These are phyloP conservation scores for Hyphopichia buzzinii DNA, from an alignment of 1,139 yeast genomes.

Conservation along the genomic window DNA sequence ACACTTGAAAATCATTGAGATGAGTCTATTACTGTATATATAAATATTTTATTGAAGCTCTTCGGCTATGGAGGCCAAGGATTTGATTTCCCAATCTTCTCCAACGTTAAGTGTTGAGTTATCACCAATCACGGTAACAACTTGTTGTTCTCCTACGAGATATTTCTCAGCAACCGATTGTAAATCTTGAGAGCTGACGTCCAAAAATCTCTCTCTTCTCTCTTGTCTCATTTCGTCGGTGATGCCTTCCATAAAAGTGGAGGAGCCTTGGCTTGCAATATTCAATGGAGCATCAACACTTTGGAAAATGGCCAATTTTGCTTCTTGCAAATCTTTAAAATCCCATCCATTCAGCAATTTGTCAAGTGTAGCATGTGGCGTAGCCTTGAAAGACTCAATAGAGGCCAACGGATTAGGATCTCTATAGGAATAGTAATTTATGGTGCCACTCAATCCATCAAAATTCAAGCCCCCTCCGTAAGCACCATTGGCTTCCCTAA, in stretches of 20 bases:
- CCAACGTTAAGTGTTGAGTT: constrained; percentile 30
- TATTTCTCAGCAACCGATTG: constrained; percentile 62
- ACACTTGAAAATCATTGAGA: too few species aligned
- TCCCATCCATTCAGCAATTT: constrained; percentile 46
- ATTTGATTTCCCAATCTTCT: constrained; percentile 31
- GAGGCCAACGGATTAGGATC: constrained; percentile 86
- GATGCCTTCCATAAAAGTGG: constrained; percentile 64
- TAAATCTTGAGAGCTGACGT: constrained; percentile 62
- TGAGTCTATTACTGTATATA: not conserved
- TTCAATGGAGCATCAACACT: constrained; percentile 87
- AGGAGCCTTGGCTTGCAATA: constrained; percentile 73
- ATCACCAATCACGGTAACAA: constrained; percentile 54
- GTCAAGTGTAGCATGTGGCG: constrained; percentile 56
- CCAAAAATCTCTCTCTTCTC: constrained; percentile 72
- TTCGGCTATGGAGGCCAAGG: constrained; percentile 7
- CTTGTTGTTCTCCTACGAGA: constrained; percentile 34
- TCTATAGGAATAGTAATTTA: constrained; percentile 85
- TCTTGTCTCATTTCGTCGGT: constrained; percentile 78
- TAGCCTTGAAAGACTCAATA: constrained; percentile 55
- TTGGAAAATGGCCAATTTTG: constrained; percentile 88
- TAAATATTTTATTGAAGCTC: not conserved
- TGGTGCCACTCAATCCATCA: constrained; percentile 77
- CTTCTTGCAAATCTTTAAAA: constrained; percentile 74
- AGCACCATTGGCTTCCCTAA: constrained; percentile 96
- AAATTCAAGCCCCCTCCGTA: constrained; percentile 94